Evolutionary conservation across 768 basidiomycete genomes (phyloP).

Genomic region (Pholiota microspora): DNA sequence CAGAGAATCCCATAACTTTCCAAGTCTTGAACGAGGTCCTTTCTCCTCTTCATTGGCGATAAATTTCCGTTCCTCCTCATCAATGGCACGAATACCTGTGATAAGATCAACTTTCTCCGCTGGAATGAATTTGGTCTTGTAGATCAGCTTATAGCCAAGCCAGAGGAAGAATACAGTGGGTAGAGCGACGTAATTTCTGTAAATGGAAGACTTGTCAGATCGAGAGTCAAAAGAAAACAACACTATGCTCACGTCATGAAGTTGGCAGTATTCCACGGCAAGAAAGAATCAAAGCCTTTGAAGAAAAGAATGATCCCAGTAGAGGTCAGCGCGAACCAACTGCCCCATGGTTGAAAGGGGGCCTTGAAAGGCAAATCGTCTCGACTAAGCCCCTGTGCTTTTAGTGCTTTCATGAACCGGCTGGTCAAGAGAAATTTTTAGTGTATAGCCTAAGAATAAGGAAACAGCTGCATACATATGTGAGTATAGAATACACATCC

Average conservation of each 20-base stretch:
- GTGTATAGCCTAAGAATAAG: neutral
- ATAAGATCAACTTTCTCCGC: constrained; percentile 57
- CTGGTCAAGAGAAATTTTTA: constrained; percentile 20
- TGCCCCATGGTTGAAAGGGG: constrained; percentile 63
- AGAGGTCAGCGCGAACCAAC: constrained; percentile 54
- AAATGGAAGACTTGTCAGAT: constrained; percentile 7
- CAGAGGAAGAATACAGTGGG: constrained; percentile 40
- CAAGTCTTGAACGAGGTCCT: constrained; percentile 30
- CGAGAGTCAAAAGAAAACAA: neutral
- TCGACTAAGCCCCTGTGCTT: constrained; percentile 38
- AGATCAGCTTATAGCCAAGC: constrained; percentile 38
- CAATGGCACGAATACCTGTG: constrained; percentile 55
- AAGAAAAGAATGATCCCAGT: constrained; percentile 55
- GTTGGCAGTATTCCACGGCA: constrained; percentile 50
- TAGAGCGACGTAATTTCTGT: constrained; percentile 43
- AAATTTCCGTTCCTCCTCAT: constrained; percentile 59
- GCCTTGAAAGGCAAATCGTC: constrained; percentile 49
- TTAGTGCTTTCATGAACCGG: constrained; percentile 43
- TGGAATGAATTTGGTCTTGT: constrained; percentile 36
- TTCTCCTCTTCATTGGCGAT: constrained; percentile 39
- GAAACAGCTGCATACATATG: constrained; percentile 48
- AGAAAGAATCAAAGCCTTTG: constrained; percentile 54
- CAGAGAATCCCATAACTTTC: constrained; percentile 38
- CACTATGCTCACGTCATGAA: constrained; percentile 54
- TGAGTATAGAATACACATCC: constrained; percentile 52